phyloP scores from a whole-genome alignment of 208 protist species.

The Entamoeba moshkovskii region DNA sequence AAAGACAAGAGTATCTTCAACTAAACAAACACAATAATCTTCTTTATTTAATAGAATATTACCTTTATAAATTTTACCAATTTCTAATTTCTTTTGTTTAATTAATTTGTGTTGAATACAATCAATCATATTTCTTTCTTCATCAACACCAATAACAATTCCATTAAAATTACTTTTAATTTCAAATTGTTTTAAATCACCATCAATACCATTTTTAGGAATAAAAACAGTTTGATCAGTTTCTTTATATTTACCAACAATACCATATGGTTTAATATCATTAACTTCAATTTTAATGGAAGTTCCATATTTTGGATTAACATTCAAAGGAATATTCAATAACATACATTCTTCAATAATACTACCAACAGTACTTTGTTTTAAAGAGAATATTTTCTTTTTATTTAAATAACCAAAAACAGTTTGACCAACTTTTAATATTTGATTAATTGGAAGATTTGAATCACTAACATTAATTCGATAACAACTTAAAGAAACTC shows the following conservation, averaged over 20 bases:
- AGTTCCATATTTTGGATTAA: neutral
- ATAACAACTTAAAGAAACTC: neutral
- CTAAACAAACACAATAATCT: neutral
- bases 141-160: neutral
- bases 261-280: neutral
- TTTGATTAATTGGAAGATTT: neutral
- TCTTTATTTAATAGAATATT: neutral
- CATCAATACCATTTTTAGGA: neutral
- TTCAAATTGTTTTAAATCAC: neutral
- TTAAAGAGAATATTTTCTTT: neutral
- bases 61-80: neutral
- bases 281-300: neutral
- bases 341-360: neutral
- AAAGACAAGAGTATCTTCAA: no score
- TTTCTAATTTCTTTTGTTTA: neutral
- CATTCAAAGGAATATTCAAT: neutral
- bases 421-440: neutral
- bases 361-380: neutral
- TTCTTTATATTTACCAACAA: neutral
- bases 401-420: neutral
- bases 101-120: neutral
- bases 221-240: neutral
- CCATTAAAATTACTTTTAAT: neutral
- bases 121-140: neutral
- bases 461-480: neutral